Evolutionary conservation across 1,139 yeast genomes (phyloP), one percentile per base, ranked within the genome.

Genomic region (Taphrina pruni): DNA sequence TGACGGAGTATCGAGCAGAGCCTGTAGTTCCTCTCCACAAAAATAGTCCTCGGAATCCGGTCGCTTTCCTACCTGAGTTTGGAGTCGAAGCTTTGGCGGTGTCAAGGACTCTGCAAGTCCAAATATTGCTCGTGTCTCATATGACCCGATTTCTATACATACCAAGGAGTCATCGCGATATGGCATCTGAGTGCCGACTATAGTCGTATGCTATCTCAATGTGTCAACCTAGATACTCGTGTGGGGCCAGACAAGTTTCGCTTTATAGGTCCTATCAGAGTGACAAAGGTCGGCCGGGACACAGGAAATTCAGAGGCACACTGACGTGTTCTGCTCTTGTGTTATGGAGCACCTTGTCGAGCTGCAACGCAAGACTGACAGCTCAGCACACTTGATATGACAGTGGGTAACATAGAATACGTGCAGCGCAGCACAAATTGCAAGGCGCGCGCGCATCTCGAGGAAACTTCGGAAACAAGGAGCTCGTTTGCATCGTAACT

Each of bases 71-170:
- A 64, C 48, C 14, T 48, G 61, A 4, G 67, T 54, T 35, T 26
- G 46, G 17, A 55, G 35, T 14, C 67, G 48, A 17, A 55, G 57
- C 20, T 56, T 57, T 17, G 72, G 72, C 3, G 72, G 72, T 1
- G 69, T 60, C 38, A 71, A 60, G 12, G 72, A 71, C 46, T 71
- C 72, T 5, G 66, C 69, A 14, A 71, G 66, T 1, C 71, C 73
- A 45, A 66, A 38, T n/a, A 64, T 64, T 12, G 71, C 69, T n/a
- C 69, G 54, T 20, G 65, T 61, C 39, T 57, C 61, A 38, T 62
- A 61, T 11, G 72, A 70, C 14, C 72, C 72, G 14, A 70, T 45
- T 48, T 71, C 70, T 65, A 72, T 71, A 50, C 75, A 51, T 17
- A 65, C 45, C 51, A 65, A 20, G 38, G 51, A n/a, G 20, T 65